phyloP scores from a whole-genome alignment of 176 grass and related monocot species.

The Musa schizocarpa region DNA sequence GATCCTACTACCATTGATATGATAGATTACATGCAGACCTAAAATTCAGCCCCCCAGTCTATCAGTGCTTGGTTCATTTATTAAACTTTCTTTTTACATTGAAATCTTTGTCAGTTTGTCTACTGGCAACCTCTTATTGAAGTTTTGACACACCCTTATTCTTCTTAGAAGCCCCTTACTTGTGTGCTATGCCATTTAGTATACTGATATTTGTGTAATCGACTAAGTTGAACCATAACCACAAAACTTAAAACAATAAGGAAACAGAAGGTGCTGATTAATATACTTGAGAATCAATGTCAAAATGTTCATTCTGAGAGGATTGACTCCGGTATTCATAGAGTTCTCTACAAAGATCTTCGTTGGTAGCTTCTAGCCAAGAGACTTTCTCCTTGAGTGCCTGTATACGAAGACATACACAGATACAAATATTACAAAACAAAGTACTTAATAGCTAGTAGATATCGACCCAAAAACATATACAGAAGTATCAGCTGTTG shows the following conservation, averaged over 20 bases:
- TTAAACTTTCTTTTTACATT: not conserved
- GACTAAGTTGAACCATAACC: slow-evolving; percentile 5
- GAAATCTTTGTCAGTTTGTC: not conserved
- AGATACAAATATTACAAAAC: not conserved
- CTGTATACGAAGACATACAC: slow-evolving; percentile 24
- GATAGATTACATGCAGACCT: not conserved
- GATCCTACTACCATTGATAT: not conserved
- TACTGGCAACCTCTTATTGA: not conserved
- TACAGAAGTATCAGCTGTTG: not conserved
- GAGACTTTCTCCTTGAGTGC: slow-evolving; percentile 80
- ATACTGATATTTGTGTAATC: not conserved
- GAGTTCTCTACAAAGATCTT: slow-evolving; percentile 76
- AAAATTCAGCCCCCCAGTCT: not conserved
- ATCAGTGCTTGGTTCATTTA: not conserved
- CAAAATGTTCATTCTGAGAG: slow-evolving; percentile 38
- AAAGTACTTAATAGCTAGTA: not conserved
- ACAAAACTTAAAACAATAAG: slow-evolving; percentile 20
- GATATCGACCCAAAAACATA: not conserved
- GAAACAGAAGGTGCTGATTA: slow-evolving; percentile 13
- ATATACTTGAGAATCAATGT: slow-evolving; percentile 68
- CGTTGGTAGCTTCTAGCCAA: slow-evolving; percentile 90
- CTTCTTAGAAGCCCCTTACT: not conserved
- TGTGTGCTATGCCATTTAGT: not conserved
- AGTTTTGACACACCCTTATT: not conserved
- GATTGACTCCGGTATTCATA: slow-evolving; percentile 39